Evolutionary conservation across 2,329 filamentous ascomycete species (phyloP).

Genomic region (Colletotrichum caudatum): DNA sequence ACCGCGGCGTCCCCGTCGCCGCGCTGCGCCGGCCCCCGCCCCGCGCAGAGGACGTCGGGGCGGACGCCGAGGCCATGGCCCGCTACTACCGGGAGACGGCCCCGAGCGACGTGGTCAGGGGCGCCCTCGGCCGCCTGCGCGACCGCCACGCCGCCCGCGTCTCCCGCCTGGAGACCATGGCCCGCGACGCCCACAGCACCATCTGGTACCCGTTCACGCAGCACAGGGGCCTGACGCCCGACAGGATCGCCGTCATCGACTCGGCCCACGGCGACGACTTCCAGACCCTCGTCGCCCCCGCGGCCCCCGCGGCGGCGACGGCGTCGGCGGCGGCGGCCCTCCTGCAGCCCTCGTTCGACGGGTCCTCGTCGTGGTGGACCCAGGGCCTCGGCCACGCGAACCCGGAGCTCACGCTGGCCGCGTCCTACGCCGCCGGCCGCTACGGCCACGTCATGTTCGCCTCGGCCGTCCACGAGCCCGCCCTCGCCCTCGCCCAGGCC

Average conservation of each 20-base stretch:
- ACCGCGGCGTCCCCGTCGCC: constrained; percentile 68
- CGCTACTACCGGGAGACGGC: constrained; percentile 71
- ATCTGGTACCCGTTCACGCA: constrained; percentile 95
- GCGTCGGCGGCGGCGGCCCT: constrained; percentile 49
- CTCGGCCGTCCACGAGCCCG: constrained; percentile 82
- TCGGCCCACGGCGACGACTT: constrained; percentile 85
- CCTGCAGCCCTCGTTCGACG: constrained; percentile 79
- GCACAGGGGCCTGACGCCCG: constrained; percentile 71
- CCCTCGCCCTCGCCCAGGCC: constrained; percentile 74
- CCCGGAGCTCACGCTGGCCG: constrained; percentile 76
- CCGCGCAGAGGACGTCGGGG: constrained; percentile 51
- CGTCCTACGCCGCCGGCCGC: constrained; percentile 83
- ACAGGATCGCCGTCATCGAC: constrained; percentile 80
- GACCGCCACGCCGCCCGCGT: constrained; percentile 68
- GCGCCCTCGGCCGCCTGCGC: constrained; percentile 64
- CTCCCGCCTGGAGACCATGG: constrained; percentile 70
- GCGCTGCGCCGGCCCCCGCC: constrained; percentile 71
- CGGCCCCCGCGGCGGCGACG: neutral
- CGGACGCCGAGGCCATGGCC: constrained; percentile 69
- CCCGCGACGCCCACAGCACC: constrained; percentile 67
- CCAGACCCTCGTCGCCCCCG: constrained; percentile 61
- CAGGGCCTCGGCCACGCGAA: constrained; percentile 88
- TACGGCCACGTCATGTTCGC: constrained; percentile 94
- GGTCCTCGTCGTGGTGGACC: constrained; percentile 92
- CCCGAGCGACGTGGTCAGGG: constrained; percentile 52